phyloP scores from a whole-genome alignment of 805 yeast genomes.

The Candida rishiriensis region DNA sequence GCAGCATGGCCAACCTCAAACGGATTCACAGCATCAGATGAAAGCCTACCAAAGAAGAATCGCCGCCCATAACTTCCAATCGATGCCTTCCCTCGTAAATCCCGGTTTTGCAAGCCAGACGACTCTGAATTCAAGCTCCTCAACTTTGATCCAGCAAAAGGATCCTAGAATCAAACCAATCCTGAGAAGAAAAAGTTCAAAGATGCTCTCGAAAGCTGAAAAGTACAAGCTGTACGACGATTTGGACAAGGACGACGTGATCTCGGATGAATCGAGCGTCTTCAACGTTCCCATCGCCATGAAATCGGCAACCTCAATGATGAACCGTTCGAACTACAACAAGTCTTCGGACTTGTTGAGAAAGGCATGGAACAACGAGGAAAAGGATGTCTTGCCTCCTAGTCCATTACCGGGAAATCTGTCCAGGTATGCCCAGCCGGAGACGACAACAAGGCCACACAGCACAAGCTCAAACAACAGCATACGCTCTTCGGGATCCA shows the following conservation, averaged over 20 bases:
- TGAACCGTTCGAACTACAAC: constrained; percentile 14
- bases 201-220: constrained; percentile 20
- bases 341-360: constrained; percentile 20
- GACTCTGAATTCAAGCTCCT: constrained; percentile 6
- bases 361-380: constrained; percentile 22
- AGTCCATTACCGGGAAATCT: constrained; percentile 45
- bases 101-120: constrained; percentile 8
- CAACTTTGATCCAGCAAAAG: constrained; percentile 4
- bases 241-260: constrained; percentile 32
- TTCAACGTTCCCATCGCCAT: constrained; percentile 53
- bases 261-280: constrained; percentile 36
- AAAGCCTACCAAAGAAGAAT: constrained; percentile 1
- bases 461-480: neutral
- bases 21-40: neutral
- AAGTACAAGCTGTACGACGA: constrained; percentile 29
- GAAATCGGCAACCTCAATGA: constrained; percentile 28
- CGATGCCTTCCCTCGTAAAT: constrained; percentile 13
- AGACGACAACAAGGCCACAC: neutral
- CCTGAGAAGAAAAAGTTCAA: constrained; percentile 6
- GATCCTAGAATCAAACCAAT: constrained; percentile 3
- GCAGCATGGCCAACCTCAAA: neutral
- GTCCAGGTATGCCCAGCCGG: neutral
- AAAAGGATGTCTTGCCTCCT: constrained; percentile 35
- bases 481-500: no score
- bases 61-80: constrained; percentile 10